These are phyloP conservation scores for Dimocarpus longan DNA, from an alignment of 345 rosid species.

Conservation along the genomic window DNA sequence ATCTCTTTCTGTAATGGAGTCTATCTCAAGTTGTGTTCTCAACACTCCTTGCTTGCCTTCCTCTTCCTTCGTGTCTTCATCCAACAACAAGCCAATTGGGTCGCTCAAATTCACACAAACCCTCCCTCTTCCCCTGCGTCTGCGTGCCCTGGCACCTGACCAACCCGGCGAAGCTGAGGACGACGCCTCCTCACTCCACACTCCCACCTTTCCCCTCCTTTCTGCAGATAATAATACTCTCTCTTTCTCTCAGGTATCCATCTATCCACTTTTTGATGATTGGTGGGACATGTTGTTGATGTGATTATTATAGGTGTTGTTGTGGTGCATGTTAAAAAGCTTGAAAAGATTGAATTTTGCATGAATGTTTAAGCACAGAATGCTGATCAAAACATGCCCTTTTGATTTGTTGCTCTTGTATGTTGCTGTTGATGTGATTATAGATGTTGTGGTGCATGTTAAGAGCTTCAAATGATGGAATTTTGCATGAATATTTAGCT, in stretches of 20 bases:
- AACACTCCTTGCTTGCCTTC: slow-evolving; percentile 33
- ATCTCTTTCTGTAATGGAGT: slow-evolving; percentile 45
- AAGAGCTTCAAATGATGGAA: neutral
- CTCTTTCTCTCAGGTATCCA: slow-evolving; percentile 58
- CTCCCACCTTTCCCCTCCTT: too few relatives aligned
- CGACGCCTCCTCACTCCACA: too few relatives aligned
- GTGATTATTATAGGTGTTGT: neutral
- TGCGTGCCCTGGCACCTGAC: slow-evolving; percentile 45
- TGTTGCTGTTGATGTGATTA: too few relatives aligned
- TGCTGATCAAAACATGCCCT: neutral
- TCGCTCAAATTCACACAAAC: slow-evolving; percentile 44
- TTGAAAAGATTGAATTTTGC: neutral
- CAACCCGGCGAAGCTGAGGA: slow-evolving; percentile 47
- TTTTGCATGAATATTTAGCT: neutral
- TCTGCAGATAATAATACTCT: neutral
- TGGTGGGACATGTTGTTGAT: neutral
- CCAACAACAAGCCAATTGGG: slow-evolving; percentile 34
- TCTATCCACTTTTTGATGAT: neutral
- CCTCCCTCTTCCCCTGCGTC: slow-evolving; percentile 39
- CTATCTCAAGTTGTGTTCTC: slow-evolving; percentile 39
- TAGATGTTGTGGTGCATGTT: neutral
- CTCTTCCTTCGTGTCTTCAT: slow-evolving; percentile 32
- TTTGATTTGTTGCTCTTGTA: neutral
- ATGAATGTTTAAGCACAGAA: neutral
- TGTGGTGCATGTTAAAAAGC: neutral